A percentile compares a stretch with the other conserved stretches of the same genome.
phyloP scores from a whole-genome alignment of 1,284 basidiomycete species.

The Pholiota adiposa region DNA sequence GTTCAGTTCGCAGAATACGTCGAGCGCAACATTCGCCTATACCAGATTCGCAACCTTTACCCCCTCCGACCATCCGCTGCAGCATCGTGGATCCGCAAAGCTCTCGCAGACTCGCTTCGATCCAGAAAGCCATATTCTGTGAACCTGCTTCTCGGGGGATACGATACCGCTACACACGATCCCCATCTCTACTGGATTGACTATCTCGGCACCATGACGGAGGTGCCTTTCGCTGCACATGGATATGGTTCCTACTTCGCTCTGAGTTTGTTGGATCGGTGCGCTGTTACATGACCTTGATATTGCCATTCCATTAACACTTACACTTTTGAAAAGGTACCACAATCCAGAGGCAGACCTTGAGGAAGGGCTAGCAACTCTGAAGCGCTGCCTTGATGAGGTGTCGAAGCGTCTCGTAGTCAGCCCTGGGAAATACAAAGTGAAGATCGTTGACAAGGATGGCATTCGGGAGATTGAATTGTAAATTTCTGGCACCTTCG shows the following conservation, averaged over 20 bases:
- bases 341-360: conserved; percentile 84
- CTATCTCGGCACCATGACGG: conserved; percentile 88
- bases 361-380: conserved; percentile 84
- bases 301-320: conserved; percentile 49
- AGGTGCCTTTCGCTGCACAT: conserved; percentile 94
- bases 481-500: conserved; percentile 33
- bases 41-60: conserved; percentile 94
- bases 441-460: conserved; percentile 91
- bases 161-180: conserved; percentile 69
- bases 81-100: conserved; percentile 92
- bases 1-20: conserved; percentile 97
- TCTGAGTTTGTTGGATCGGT: conserved; percentile 91
- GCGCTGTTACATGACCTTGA: conserved; percentile 31
- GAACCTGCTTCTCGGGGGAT: conserved; percentile 93
- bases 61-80: conserved; percentile 90
- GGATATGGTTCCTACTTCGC: conserved; percentile 93
- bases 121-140: conserved; percentile 90
- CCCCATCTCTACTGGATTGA: conserved; percentile 96
- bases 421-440: conserved; percentile 82
- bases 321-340: conserved; percentile 42
- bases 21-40: conserved; percentile 94
- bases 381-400: conserved; percentile 68
- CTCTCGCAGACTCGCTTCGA: conserved; percentile 89
- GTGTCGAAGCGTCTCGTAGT: conserved; percentile 76
- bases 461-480: conserved; percentile 82